These are phyloP conservation scores for Bryoerythrophyllum caledonicum DNA, from an alignment of 225 moss, liverwort and hornwort species.

Conservation along the genomic window DNA sequence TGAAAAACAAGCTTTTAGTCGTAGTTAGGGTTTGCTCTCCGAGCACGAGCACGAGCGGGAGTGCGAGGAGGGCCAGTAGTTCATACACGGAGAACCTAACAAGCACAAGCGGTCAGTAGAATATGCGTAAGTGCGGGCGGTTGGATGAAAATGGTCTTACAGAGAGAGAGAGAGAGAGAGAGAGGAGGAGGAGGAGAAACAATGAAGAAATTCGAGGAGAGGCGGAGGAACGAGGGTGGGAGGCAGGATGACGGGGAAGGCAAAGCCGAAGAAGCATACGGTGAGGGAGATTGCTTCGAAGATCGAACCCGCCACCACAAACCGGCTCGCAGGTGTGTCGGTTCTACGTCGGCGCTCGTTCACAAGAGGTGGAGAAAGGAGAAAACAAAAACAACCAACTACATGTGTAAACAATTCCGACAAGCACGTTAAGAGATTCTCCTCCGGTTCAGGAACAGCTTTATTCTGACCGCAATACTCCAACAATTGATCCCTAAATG, in stretches of 20 bases:
- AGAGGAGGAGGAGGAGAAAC: not conserved
- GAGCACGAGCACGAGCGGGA: too few species aligned
- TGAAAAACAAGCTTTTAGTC: too few species aligned
- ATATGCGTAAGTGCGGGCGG: too few species aligned
- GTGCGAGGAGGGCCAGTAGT: too few species aligned
- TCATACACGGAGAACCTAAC: too few species aligned
- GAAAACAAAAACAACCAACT: not conserved
- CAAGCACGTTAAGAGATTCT: constrained; percentile 90
- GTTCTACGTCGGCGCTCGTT: too few species aligned
- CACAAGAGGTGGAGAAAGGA: not conserved
- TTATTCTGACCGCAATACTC: constrained; percentile 81
- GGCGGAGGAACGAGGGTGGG: too few species aligned
- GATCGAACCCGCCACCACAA: constrained; percentile 84
- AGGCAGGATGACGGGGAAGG: constrained; percentile 84
- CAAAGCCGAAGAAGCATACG: constrained; percentile 93
- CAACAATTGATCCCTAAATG: constrained; percentile 93
- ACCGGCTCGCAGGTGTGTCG: too few species aligned
- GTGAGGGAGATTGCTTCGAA: constrained; percentile 83
- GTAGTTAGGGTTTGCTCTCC: too few species aligned
- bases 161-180: not conserved
- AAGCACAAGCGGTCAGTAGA: too few species aligned
- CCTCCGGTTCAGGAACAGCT: constrained; percentile 67
- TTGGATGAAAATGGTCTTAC: too few species aligned
- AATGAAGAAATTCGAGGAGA: not conserved
- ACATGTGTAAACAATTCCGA: constrained; percentile 95